Percentiles rank a stretch among this genome's conserved stretches.
Conservation (phyloP, 106 monocot genomes). For the Apostasia ramifera region DNA sequence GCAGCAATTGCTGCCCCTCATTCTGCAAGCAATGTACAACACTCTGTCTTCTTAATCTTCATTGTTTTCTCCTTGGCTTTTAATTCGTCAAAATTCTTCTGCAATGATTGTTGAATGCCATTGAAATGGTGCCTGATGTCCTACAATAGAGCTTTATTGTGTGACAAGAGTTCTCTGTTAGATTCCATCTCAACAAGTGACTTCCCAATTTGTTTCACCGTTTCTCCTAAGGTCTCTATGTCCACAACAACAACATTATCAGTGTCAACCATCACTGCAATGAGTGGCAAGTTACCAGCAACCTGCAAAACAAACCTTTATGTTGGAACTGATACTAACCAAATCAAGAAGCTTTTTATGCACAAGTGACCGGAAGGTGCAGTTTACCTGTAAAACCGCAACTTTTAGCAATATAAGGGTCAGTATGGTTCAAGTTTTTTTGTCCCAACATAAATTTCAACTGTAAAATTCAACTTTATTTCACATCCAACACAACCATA, state of each 20-base stretch:
- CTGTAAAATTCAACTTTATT: no score
- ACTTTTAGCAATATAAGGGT: no score
- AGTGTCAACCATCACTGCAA: constrained; percentile 6
- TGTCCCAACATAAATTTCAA: no score
- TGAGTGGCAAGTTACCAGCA: no score
- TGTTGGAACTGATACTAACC: no score
- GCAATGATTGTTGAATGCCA: constrained; percentile 23
- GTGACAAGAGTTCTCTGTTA: constrained; percentile 19
- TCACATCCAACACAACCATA: no score
- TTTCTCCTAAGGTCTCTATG: constrained; percentile 12
- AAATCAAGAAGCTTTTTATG: no score
- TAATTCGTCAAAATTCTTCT: constrained; percentile 29
- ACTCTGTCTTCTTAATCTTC: constrained; percentile 25
- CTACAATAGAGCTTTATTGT: no score
- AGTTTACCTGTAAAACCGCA: no score
- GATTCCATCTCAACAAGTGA: constrained; percentile 33
- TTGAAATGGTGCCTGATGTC: constrained; percentile 5
- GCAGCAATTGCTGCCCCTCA: constrained; percentile 25
- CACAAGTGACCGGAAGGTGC: no score
- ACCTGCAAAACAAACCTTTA: no score
- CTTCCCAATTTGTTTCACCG: constrained; percentile 36
- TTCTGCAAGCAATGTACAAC: constrained; percentile 22
- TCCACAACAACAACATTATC: neutral
- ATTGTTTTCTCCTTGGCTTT: constrained; percentile 20
- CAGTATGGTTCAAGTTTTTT: no score